Evolutionary conservation across 805 yeast genomes (phyloP).

Genomic region (Candida nitratophila): DNA sequence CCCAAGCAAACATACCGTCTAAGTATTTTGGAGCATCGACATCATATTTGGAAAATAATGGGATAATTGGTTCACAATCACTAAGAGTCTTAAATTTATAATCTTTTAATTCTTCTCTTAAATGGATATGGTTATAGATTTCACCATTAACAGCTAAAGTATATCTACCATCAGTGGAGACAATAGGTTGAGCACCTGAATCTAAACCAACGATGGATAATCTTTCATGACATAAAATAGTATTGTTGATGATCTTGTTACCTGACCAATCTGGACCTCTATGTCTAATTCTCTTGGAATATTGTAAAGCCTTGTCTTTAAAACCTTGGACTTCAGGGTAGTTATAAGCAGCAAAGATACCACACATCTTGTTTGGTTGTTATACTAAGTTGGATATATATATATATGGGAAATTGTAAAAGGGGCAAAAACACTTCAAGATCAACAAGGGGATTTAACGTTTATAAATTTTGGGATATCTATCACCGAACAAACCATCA

Average conservation of each 20-base stretch:
- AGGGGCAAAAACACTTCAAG: neutral
- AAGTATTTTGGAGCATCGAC: conserved; percentile 85
- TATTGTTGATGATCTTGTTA: conserved; percentile 67
- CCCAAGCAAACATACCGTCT: conserved; percentile 99
- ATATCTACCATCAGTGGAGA: conserved; percentile 58
- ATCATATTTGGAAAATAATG: conserved; percentile 80
- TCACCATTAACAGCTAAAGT: conserved; percentile 93
- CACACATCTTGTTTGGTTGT: conserved; percentile 82
- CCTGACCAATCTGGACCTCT: conserved; percentile 99
- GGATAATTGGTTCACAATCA: conserved; percentile 98
- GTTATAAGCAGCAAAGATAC: conserved; percentile 89
- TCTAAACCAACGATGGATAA: conserved; percentile 96
- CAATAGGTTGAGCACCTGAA: conserved; percentile 97
- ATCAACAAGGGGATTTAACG: no score
- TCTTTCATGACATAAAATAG: conserved; percentile 91
- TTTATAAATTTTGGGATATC: no score
- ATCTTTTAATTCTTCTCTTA: conserved; percentile 68
- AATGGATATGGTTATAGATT: conserved; percentile 90
- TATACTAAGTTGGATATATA: no score
- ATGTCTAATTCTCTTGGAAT: conserved; percentile 91
- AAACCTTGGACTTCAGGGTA: conserved; percentile 74
- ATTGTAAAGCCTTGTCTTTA: conserved; percentile 83
- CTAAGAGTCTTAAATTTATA: conserved; percentile 79
- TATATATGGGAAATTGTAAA: no score
- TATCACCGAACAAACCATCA: no score